phyloP scores from a whole-genome alignment of 2,329 filamentous ascomycete species.

The Aspergillus sp. region DNA sequence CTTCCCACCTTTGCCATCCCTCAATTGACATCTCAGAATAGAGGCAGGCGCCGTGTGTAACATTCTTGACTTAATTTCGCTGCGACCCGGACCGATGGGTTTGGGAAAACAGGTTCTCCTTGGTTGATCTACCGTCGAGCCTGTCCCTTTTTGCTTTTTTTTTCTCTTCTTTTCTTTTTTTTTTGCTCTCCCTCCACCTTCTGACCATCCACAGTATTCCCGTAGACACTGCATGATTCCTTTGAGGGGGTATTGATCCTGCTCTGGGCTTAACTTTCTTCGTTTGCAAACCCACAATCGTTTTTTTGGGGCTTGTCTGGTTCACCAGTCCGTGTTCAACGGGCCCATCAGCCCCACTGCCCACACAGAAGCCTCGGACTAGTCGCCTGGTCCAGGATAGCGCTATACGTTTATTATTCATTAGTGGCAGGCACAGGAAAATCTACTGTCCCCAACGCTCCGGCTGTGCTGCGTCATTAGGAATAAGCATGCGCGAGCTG shows the following conservation, averaged over 20 bases:
- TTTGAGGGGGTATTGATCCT: too few relatives aligned
- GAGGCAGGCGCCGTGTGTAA: slow-evolving; percentile 11
- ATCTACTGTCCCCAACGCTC: slow-evolving; percentile 4
- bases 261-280: background rate
- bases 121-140: background rate
- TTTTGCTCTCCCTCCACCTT: background rate
- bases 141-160: background rate
- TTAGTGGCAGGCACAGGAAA: slow-evolving; percentile 7
- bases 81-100: background rate
- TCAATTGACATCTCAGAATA: slow-evolving; percentile 16
- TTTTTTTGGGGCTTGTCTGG: background rate
- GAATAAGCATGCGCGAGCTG: background rate
- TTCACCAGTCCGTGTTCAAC: background rate
- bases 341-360: background rate
- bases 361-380: slow-evolving; percentile 2
- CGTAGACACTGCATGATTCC: too few relatives aligned
- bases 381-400: slow-evolving; percentile 3
- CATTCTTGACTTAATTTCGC: background rate
- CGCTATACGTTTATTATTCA: slow-evolving; percentile 2
- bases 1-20: slow-evolving; percentile 1
- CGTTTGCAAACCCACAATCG: background rate
- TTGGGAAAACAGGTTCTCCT: slow-evolving; percentile 9
- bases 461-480: background rate
- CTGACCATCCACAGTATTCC: too few relatives aligned
- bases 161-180: background rate